phyloP scores from a whole-genome alignment of 1,284 basidiomycete genomes.

The Singerocomus inundabilis region DNA sequence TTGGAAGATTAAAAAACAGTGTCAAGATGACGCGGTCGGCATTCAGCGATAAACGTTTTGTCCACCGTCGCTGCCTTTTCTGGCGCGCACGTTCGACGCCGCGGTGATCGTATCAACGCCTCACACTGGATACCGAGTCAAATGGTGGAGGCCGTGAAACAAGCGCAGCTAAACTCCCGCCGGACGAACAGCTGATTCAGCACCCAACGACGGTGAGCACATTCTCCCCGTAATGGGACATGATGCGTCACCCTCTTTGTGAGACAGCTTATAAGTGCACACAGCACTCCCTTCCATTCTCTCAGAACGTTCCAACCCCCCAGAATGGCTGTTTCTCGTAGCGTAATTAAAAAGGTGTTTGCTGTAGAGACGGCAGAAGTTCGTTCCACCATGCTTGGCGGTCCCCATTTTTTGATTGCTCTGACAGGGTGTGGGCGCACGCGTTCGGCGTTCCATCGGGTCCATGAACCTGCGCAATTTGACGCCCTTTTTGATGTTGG shows the following conservation, averaged over 20 bases:
- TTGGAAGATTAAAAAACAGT: neutral
- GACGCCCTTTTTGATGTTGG: conserved; percentile 89
- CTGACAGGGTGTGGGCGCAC: conserved; percentile 77
- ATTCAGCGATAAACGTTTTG: conserved; percentile 15
- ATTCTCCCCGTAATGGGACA: neutral
- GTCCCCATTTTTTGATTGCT: neutral
- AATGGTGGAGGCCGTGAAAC: too few species aligned
- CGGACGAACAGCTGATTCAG: conserved; percentile 18
- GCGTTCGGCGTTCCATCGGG: conserved; percentile 90
- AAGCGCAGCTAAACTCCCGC: too few species aligned
- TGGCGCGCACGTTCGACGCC: conserved; percentile 22
- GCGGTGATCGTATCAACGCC: too few species aligned
- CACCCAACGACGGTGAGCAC: neutral
- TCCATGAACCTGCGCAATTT: conserved; percentile 73
- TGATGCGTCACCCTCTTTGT: too few species aligned
- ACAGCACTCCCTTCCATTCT: neutral
- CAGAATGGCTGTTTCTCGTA: conserved; percentile 53
- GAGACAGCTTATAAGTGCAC: too few species aligned
- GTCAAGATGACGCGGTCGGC: neutral
- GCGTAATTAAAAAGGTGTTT: conserved; percentile 71
- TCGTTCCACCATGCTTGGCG: neutral
- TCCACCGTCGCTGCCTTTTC: conserved; percentile 11
- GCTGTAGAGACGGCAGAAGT: conserved; percentile 84
- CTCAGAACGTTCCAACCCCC: neutral
- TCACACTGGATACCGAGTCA: too few species aligned